These are phyloP conservation scores for Podospora pseudoanserina DNA, from an alignment of 495 filamentous ascomycete species.

Conservation along the genomic window DNA sequence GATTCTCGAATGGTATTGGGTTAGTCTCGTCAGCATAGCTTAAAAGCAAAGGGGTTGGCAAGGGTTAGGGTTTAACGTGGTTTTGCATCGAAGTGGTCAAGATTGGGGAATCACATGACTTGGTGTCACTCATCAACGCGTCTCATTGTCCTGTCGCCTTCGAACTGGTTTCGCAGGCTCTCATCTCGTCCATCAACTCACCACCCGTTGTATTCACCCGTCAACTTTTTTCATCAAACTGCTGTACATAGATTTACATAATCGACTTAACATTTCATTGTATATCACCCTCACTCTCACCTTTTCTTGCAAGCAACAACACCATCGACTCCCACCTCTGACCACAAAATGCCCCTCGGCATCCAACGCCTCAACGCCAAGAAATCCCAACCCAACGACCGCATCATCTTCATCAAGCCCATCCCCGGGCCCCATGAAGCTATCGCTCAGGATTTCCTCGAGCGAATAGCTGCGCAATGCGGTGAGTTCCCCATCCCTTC, in stretches of 20 bases:
- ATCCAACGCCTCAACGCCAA: conserved; percentile 66
- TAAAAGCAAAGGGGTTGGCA: no score
- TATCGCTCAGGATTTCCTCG: conserved; percentile 65
- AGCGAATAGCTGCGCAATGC: conserved; percentile 74
- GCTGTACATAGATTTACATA: no score
- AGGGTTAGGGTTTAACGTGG: background rate
- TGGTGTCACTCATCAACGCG: background rate
- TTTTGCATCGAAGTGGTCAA: background rate
- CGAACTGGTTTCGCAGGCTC: background rate
- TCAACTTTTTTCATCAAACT: no score
- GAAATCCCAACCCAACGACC: conserved; percentile 60
- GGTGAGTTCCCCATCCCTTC: conserved; percentile 31
- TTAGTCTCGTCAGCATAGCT: no score
- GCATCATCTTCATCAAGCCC: conserved; percentile 74
- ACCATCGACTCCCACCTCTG: background rate
- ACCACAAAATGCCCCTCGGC: conserved; percentile 58
- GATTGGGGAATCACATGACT: background rate
- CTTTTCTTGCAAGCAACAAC: background rate
- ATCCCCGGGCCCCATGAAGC: conserved; percentile 55
- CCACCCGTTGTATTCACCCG: no score
- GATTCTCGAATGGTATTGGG: no score
- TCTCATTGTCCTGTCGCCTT: background rate
- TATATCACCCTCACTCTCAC: no score
- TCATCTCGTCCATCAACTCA: background rate
- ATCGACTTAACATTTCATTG: no score